These are phyloP conservation scores for Cucurbita argyrosperma DNA, from an alignment of 306 rosid genomes.

Conservation along the genomic window DNA sequence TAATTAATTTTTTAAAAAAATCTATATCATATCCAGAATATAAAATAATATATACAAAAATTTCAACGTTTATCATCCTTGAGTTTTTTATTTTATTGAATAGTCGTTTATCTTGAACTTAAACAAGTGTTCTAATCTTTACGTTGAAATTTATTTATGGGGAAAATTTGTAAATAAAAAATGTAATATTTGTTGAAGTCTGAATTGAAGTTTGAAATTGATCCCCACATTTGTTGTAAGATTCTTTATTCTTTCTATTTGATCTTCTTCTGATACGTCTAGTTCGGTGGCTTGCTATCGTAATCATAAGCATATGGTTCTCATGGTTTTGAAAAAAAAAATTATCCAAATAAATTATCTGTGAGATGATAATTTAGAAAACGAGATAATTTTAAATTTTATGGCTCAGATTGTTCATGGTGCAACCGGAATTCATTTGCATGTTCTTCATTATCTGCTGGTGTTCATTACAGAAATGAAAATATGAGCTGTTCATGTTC, in stretches of 20 bases:
- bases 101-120: no score
- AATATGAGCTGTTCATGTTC: background rate
- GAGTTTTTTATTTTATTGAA: no score
- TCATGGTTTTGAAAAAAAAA: background rate
- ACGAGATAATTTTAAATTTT: background rate
- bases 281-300: background rate
- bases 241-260: background rate
- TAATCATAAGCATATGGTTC: background rate
- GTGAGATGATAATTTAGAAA: background rate
- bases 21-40: background rate
- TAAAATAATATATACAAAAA: background rate
- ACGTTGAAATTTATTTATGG: no score
- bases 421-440: background rate
- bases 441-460: background rate
- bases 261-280: background rate
- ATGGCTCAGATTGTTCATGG: background rate
- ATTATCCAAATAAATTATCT: background rate
- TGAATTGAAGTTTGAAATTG: background rate
- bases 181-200: no score
- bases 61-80: background rate
- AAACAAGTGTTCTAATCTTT: no score
- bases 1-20: no score
- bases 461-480: background rate
- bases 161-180: no score
- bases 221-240: background rate